Evolutionary conservation across 2,329 filamentous ascomycete species (phyloP).

Genomic region (Pseudogymnoascus sp.): DNA sequence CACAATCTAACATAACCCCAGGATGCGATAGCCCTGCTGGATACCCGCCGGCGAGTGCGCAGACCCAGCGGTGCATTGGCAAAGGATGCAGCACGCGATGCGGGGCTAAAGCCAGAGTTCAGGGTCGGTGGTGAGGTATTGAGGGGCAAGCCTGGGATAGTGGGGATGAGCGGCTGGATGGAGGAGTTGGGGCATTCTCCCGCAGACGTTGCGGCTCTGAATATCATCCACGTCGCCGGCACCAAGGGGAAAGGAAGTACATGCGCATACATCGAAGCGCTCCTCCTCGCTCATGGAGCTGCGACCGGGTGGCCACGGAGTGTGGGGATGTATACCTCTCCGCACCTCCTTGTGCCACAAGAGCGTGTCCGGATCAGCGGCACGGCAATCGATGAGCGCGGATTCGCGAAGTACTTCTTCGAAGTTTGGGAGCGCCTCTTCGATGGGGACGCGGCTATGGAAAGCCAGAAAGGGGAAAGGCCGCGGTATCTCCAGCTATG

Average conservation of each 20-base stretch:
- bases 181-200: constrained; percentile 66
- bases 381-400: constrained; percentile 45
- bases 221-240: constrained; percentile 61
- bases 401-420: constrained; percentile 59
- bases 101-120: neutral
- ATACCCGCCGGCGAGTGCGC: neutral
- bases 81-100: neutral
- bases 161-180: constrained; percentile 74
- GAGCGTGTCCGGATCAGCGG: constrained; percentile 58
- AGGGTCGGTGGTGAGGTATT: neutral
- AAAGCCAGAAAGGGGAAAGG: constrained; percentile 41
- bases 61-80: neutral
- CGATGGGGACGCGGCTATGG: constrained; percentile 28
- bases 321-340: constrained; percentile 59
- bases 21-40: neutral
- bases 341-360: constrained; percentile 56
- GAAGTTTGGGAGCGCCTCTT: constrained; percentile 52
- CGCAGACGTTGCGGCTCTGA: constrained; percentile 48
- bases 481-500: constrained; percentile 52
- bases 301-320: constrained; percentile 19
- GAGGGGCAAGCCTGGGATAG: constrained; percentile 36
- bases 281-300: constrained; percentile 46
- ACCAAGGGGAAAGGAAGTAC: constrained; percentile 69
- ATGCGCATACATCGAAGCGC: constrained; percentile 57
- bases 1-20: neutral